Evolutionary conservation across 306 rosid genomes (phyloP).

Genomic region (Cucurbita moschata): DNA sequence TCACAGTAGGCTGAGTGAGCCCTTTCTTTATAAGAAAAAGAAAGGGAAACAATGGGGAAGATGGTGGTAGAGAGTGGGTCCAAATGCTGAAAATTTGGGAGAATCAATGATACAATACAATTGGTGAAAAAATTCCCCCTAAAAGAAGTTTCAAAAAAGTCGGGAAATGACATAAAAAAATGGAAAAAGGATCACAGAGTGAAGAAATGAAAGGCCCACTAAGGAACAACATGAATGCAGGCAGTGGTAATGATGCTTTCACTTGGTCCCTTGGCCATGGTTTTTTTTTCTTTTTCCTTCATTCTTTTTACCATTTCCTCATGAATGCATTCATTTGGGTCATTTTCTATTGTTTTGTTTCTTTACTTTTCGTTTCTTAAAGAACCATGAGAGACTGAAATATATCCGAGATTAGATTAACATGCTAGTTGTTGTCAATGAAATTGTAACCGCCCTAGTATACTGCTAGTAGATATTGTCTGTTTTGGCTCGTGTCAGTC

Average conservation of each 20-base stretch:
- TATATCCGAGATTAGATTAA: background rate
- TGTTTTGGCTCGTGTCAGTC: too few relatives aligned
- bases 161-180: background rate
- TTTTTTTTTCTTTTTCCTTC: conserved; percentile 2
- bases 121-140: conserved; percentile 27
- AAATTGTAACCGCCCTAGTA: background rate
- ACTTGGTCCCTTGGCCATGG: conserved; percentile 14
- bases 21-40: background rate
- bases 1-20: background rate
- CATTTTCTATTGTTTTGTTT: background rate
- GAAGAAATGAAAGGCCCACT: conserved; percentile 31
- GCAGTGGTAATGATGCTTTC: conserved; percentile 40
- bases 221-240: conserved; percentile 48
- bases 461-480: too few relatives aligned
- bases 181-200: background rate
- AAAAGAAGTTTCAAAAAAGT: background rate
- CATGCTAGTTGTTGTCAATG: background rate
- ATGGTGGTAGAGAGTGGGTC: conserved; percentile 20
- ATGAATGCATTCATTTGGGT: background rate
- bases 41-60: background rate
- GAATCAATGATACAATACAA: conserved; percentile 33
- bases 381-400: background rate
- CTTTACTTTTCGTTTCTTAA: background rate
- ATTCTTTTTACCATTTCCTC: conserved; percentile 11
- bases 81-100: conserved; percentile 26